These are phyloP conservation scores for Dryas drummondii DNA, from an alignment of 306 rosid genomes.

Conservation along the genomic window DNA sequence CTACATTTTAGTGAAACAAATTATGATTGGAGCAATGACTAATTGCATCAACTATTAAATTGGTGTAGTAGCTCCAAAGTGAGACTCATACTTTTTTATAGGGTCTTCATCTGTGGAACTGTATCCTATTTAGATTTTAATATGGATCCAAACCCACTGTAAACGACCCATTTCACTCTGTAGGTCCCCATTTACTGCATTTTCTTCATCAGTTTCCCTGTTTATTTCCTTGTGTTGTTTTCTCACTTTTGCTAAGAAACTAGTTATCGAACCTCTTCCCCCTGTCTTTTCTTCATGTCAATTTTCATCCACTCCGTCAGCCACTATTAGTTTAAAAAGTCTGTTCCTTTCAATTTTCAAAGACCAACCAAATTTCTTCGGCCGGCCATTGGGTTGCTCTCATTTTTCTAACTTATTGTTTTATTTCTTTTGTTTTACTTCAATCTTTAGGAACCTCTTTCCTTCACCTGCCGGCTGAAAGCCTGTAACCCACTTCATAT, in stretches of 20 bases:
- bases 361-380: neutral
- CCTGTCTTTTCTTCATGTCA: neutral
- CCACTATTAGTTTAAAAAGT: neutral
- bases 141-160: no score
- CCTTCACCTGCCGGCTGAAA: neutral
- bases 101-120: no score
- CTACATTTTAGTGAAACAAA: neutral
- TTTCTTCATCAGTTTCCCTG: no score
- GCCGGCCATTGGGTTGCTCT: slow-evolving; percentile 7
- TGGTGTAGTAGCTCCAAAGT: no score
- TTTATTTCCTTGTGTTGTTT: neutral
- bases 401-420: neutral
- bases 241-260: neutral
- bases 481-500: no score
- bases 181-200: no score
- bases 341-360: neutral
- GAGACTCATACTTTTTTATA: no score
- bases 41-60: no score
- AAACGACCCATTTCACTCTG: no score
- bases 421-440: slow-evolving; percentile 9
- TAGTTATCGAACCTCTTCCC: neutral
- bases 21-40: neutral
- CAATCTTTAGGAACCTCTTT: neutral
- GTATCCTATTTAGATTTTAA: no score
- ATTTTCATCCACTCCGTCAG: slow-evolving; percentile 1